Base-by-base conservation (phyloP, 2,329 filamentous ascomycete species). In the Pleoardoris graminearum region DNA sequence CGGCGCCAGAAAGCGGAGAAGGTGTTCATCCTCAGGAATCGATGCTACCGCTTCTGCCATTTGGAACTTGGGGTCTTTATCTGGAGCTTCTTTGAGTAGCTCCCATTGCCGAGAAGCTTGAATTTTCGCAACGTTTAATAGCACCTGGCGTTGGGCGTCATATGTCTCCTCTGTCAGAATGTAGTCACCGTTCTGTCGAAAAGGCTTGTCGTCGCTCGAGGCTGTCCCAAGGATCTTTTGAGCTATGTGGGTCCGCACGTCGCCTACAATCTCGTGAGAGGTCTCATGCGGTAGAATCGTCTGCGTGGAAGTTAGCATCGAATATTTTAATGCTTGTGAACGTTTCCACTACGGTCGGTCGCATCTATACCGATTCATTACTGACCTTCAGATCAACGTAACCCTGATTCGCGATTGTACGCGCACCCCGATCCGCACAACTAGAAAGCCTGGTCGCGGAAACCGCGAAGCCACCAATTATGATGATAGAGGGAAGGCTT, bases 31-130 rank as follows among this genome's bases (percentile, higher is more conserved):
- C 8, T 41, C 35, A 0, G 56, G 48, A 8, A 65, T 44, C 3
- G 50, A 27, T 14, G 25, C 42, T 16, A 58, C 32, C 11, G 69
- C 52, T 14, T 57, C 61, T 16, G 60, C 44, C 2, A 65, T 47
- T 7, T 54, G 62, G 45, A 66, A 70, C 39, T 65, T 66, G 3
- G 62, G 29, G 4, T 71, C 65, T 25, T 56, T 58, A 4, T 51
- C 59, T 10, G 57, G 48, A 8, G 50, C 44, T n/a, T 61, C 57
- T 38, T 60, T 60, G 7, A 66, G 46, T 12, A 44, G 41, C n/a
- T 63, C 43, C 66, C 65, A 72, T 38, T 70, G 62, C 2, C 46
- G 38, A 14, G 33, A 29, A 8, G 69, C 69, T 27, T 66, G 58
- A 12, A 48, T 23, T 19, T 59, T 59, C 10, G 65, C 60, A 12